Evolutionary conservation across 352 stramenopile species (phyloP).

Genomic region (Plasmopara muralis): DNA sequence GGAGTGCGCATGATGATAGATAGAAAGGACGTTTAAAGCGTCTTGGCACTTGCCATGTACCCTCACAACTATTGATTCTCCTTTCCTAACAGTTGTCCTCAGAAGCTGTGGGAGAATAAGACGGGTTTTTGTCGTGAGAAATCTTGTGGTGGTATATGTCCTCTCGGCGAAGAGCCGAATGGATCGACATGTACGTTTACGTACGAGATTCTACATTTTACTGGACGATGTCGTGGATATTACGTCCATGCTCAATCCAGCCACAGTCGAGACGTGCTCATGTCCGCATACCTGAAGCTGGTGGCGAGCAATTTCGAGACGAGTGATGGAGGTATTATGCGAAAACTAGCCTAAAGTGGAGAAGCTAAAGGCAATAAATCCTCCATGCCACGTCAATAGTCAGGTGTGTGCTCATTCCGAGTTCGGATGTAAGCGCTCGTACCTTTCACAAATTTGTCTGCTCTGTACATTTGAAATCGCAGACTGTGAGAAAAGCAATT

Average conservation of each 20-base stretch:
- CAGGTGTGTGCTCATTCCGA: conserved; percentile 33
- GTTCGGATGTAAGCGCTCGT: conserved; percentile 52
- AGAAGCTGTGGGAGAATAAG: conserved; percentile 39
- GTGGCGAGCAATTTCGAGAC: conserved; percentile 28
- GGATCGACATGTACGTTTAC: conserved; percentile 54
- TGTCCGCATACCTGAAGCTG: conserved; percentile 42
- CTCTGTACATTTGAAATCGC: conserved; percentile 29
- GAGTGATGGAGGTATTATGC: conserved; percentile 39
- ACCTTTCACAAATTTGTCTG: conserved; percentile 58
- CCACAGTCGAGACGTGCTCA: conserved; percentile 33
- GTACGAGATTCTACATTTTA: conserved; percentile 53
- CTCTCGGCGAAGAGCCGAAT: conserved; percentile 38
- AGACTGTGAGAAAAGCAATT: conserved; percentile 29
- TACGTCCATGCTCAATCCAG: conserved; percentile 52
- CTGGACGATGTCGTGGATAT: conserved; percentile 68
- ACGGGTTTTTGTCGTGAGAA: conserved; percentile 29
- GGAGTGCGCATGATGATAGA: conserved; percentile 23
- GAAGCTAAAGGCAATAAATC: conserved; percentile 35
- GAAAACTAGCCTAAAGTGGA: conserved; percentile 31
- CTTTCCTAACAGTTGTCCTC: conserved; percentile 66
- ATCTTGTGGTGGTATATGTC: conserved; percentile 38
- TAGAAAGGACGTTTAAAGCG: too few species aligned
- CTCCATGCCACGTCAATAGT: conserved; percentile 57
- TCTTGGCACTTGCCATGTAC: too few species aligned
- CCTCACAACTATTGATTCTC: conserved; percentile 79